Evolutionary conservation across 495 filamentous ascomycete species (phyloP).

Genomic region (Saxispiralis lemnorum): DNA sequence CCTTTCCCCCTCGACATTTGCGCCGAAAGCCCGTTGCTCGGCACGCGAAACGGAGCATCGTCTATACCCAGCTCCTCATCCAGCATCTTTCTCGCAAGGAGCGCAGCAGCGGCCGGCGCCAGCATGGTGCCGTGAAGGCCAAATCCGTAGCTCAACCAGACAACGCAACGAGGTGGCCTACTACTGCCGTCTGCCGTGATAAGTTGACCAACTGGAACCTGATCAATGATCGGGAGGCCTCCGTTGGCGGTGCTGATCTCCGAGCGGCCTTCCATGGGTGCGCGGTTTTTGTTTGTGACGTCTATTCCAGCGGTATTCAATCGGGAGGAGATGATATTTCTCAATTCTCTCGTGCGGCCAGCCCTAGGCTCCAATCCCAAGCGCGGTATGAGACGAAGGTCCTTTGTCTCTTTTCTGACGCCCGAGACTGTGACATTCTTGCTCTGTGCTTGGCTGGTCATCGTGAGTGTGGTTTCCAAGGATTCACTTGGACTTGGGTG

Average conservation of each 20-base stretch:
- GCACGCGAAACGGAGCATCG: neutral
- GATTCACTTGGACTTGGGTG: neutral
- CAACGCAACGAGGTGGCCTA: neutral
- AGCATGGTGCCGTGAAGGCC: constrained; percentile 10
- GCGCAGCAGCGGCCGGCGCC: constrained; percentile 5
- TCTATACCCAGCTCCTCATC: neutral
- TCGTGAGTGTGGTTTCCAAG: constrained; percentile 3
- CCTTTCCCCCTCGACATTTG: neutral
- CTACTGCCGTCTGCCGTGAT: neutral
- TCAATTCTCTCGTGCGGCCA: neutral
- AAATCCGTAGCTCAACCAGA: constrained; percentile 14
- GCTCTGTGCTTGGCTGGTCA: neutral
- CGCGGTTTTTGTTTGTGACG: neutral
- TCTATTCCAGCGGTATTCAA: neutral
- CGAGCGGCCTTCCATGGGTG: neutral
- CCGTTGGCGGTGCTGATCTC: neutral
- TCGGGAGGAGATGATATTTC: neutral
- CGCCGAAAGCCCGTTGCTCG: neutral
- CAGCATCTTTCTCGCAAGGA: constrained; percentile 4
- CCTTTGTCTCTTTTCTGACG: neutral
- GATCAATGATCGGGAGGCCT: constrained; percentile 6
- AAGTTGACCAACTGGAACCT: constrained; percentile 2
- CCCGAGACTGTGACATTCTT: constrained; percentile 1
- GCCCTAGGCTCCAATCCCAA: neutral
- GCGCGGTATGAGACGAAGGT: neutral